These are phyloP conservation scores for Fusarium nygamai DNA, from an alignment of 2,329 filamentous ascomycete species.

Conservation along the genomic window DNA sequence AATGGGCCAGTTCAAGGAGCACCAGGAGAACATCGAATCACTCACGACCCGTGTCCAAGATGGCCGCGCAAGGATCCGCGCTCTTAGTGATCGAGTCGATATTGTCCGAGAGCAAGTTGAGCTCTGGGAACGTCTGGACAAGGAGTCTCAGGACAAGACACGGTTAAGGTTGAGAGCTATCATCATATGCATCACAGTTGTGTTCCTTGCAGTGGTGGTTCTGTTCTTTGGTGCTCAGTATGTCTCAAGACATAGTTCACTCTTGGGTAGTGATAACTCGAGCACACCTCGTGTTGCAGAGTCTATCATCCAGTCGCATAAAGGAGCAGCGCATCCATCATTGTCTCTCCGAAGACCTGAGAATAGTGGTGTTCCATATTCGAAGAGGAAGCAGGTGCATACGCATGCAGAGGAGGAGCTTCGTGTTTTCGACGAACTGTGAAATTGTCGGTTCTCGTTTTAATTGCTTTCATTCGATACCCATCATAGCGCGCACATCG, in stretches of 20 bases:
- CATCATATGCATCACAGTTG: slow-evolving; percentile 67
- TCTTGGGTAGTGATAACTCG: slow-evolving; percentile 9
- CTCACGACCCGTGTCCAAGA: slow-evolving; percentile 70
- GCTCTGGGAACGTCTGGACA: slow-evolving; percentile 73
- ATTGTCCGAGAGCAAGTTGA: slow-evolving; percentile 72
- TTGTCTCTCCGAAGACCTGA: slow-evolving; percentile 34
- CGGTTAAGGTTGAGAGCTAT: slow-evolving; percentile 68
- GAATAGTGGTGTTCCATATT: slow-evolving; percentile 33
- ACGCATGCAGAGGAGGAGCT: slow-evolving; percentile 50
- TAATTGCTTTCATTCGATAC: slow-evolving; percentile 10
- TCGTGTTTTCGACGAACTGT: slow-evolving; percentile 60
- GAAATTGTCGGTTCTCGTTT: slow-evolving; percentile 14
- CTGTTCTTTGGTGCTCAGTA: slow-evolving; percentile 49
- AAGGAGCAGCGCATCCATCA: slow-evolving; percentile 35
- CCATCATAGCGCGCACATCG: slow-evolving; percentile 12
- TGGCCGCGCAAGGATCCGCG: slow-evolving; percentile 68
- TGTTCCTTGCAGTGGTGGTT: slow-evolving; percentile 60
- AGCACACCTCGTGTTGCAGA: slow-evolving; percentile 31
- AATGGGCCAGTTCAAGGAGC: slow-evolving; percentile 71
- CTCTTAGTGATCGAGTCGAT: slow-evolving; percentile 71
- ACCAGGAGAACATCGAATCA: slow-evolving; percentile 69
- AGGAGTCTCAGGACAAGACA: slow-evolving; percentile 75
- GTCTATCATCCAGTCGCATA: slow-evolving; percentile 36
- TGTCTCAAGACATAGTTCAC: slow-evolving; percentile 17
- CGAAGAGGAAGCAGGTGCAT: slow-evolving; percentile 41